Base-by-base conservation (phyloP, 2,329 filamentous ascomycete species). In the Neopestalotiopsis rosae region DNA sequence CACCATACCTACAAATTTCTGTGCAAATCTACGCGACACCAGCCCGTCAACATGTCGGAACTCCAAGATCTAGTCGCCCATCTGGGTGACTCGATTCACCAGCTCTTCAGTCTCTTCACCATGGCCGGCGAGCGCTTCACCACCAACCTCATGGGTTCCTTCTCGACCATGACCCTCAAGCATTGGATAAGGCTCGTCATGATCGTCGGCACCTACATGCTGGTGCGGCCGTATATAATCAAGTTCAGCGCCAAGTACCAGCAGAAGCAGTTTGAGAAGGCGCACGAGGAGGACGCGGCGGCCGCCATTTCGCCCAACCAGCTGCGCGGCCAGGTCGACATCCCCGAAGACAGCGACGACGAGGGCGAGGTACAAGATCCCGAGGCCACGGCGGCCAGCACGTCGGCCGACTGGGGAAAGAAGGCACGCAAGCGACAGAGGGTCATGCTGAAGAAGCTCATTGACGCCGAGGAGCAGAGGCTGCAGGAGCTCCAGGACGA, bases 151-250 rank as follows among this genome's bases (percentile, higher is more conserved):
- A 75, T 79, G 67, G 75, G 81, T 40, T 83, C 85, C 30, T 83
- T 91, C 71, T 79, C 80, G 71, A 81, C 80, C 70, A 85, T 90
- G 83, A 82, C 84, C 1, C 75, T 79, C 12, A 81, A 88, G 73
- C 82, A 86, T 57, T 90, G 86, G 84, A 86, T 96, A 74, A 92
- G 93, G 62, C 85, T 96, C 69, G 81, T 94, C 73, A 86, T 90
- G 72, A 87, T 94, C 70, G 87, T 94, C 24, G 89, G 93, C 75
- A 90, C 88, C 67, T 97, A 95, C 83, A 77, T 90, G 72, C 86
- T 96, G 66, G 75, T 94, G 30, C 90, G 94, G 1, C 93, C 93
- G 0, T 94, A 94, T 78, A 79, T 95, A 65, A 85, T 95, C 75
- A 91, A 91, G 76, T 80, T 89, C 49, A 90, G 89, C 74, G 88